These are phyloP conservation scores for Fraxinus sp. DNA, from an alignment of 305 asterid species.

Conservation along the genomic window DNA sequence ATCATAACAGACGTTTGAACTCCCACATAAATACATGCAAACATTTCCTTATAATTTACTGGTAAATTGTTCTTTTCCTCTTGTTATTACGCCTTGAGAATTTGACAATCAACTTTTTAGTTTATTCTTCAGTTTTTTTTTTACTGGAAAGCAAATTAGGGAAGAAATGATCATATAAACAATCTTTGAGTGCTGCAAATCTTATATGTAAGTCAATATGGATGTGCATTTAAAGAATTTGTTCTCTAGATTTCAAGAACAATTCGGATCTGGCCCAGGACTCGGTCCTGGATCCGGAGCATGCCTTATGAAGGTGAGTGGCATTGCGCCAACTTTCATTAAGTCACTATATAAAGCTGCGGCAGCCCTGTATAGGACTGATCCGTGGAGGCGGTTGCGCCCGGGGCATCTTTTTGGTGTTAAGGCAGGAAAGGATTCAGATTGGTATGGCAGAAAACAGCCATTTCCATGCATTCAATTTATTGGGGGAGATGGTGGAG, in stretches of 20 bases:
- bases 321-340: conserved; percentile 33
- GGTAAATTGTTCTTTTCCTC: neutral
- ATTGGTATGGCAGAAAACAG: conserved; percentile 45
- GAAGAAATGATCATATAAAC: neutral
- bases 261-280: conserved; percentile 56
- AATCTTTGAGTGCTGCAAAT: neutral
- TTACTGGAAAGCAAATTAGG: neutral
- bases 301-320: conserved; percentile 43
- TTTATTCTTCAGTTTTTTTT: neutral
- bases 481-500: conserved; percentile 61
- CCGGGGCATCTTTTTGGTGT: conserved; percentile 47
- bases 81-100: neutral
- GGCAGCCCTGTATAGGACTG: conserved; percentile 50
- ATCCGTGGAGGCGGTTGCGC: conserved; percentile 57
- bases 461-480: conserved; percentile 49
- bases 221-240: conserved; percentile 43
- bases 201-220: conserved; percentile 20
- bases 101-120: neutral
- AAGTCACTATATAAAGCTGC: conserved; percentile 47
- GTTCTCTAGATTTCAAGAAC: conserved; percentile 47
- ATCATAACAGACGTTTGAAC: neutral
- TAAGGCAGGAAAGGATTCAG: conserved; percentile 48
- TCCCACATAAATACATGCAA: neutral
- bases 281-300: conserved; percentile 56
- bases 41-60: neutral